Conservation (phyloP, 2,329 filamentous ascomycete genomes). For the Cyclaneusma minus region DNA sequence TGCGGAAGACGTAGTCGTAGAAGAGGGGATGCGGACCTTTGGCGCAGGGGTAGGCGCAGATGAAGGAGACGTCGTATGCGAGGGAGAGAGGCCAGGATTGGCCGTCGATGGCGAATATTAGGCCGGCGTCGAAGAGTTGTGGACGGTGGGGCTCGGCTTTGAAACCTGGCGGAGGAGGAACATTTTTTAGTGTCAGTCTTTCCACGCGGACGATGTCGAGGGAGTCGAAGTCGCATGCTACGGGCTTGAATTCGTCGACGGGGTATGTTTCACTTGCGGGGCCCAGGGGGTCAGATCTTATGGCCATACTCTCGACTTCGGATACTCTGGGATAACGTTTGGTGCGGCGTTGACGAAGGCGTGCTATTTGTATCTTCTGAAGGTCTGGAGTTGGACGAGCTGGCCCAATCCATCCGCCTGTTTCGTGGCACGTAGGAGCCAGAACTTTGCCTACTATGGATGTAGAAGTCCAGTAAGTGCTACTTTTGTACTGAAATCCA, state of each 20-base stretch:
- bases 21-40: constrained; percentile 54
- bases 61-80: constrained; percentile 48
- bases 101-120: constrained; percentile 49
- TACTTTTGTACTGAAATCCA: constrained; percentile 63
- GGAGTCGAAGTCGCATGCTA: constrained; percentile 37
- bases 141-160: constrained; percentile 20
- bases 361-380: constrained; percentile 51
- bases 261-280: constrained; percentile 45
- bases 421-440: constrained; percentile 52
- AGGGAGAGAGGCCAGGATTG: constrained; percentile 47
- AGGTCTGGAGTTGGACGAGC: constrained; percentile 54
- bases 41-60: constrained; percentile 48
- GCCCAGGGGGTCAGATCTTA: constrained; percentile 54
- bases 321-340: constrained; percentile 38
- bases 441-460: constrained; percentile 65
- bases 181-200: constrained; percentile 41
- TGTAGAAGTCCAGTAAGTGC: constrained; percentile 61
- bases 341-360: constrained; percentile 44
- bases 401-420: constrained; percentile 62
- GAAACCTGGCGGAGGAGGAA: constrained; percentile 16
- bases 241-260: constrained; percentile 50
- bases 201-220: constrained; percentile 56
- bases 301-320: constrained; percentile 49
- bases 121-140: constrained; percentile 39
- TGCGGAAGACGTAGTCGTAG: constrained; percentile 50